These are phyloP conservation scores for Actinomortierella wolfii DNA, from an alignment of 371 early-diverging fungal species.

Conservation along the genomic window DNA sequence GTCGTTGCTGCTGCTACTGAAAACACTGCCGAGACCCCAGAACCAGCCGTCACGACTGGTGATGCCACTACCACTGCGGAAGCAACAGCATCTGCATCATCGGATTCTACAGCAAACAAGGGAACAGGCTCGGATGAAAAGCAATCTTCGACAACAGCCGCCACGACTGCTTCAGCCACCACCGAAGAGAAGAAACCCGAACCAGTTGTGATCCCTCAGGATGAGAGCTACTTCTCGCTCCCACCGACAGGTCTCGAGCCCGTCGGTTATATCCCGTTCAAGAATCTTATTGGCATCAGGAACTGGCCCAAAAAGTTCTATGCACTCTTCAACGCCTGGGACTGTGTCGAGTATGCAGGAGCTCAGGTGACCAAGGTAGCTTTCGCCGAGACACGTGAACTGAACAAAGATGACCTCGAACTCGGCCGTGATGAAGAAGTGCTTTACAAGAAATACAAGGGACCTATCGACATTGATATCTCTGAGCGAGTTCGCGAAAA, in stretches of 20 bases:
- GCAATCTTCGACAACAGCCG: slow-evolving; percentile 3
- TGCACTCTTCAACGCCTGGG: slow-evolving; percentile 63
- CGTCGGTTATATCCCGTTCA: slow-evolving; percentile 68
- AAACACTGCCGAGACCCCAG: slow-evolving; percentile 10
- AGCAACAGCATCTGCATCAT: neutral
- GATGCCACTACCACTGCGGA: neutral
- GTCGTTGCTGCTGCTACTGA: slow-evolving; percentile 7
- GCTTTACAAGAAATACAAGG: slow-evolving; percentile 35
- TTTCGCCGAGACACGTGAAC: slow-evolving; percentile 57
- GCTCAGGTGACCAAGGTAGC: slow-evolving; percentile 60
- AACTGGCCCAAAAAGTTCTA: slow-evolving; percentile 66
- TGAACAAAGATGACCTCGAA: slow-evolving; percentile 55
- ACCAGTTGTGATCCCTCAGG: slow-evolving; percentile 30
- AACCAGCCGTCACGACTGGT: slow-evolving; percentile 7
- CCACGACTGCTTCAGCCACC: slow-evolving; percentile 1
- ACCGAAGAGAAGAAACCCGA: slow-evolving; percentile 14
- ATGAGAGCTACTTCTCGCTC: slow-evolving; percentile 50
- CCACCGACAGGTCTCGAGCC: slow-evolving; percentile 57
- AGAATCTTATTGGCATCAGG: slow-evolving; percentile 69
- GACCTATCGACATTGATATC: slow-evolving; percentile 37
- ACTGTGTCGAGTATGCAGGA: slow-evolving; percentile 62
- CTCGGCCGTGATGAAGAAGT: slow-evolving; percentile 59
- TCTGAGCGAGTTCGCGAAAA: slow-evolving; percentile 31
- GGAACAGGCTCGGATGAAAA: slow-evolving; percentile 7
- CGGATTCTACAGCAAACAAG: neutral